A percentile compares a stretch with the other conserved stretches of the same genome.
Conservation (phyloP, 2,329 filamentous ascomycete species). For the Sporothrix dimorphospora region DNA sequence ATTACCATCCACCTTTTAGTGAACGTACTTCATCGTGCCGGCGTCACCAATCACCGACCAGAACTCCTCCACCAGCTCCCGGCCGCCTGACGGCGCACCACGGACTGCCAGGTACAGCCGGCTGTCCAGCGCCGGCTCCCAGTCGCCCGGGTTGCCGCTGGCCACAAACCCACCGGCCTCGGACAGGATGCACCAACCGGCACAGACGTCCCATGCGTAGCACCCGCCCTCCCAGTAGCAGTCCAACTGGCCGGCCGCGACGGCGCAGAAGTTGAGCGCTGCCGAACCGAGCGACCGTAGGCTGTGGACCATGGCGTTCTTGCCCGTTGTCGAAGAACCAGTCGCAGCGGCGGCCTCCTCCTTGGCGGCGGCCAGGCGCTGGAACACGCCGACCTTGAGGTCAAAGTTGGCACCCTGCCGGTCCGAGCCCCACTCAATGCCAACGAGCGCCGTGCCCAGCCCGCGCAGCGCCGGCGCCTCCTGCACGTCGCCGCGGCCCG, state of each 20-base stretch:
- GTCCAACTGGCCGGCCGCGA: slow-evolving; percentile 72
- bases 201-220: slow-evolving; percentile 85
- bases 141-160: slow-evolving; percentile 72
- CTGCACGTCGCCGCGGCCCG: slow-evolving; percentile 42
- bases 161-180: slow-evolving; percentile 76
- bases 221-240: slow-evolving; percentile 82
- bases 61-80: slow-evolving; percentile 65
- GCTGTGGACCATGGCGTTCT: slow-evolving; percentile 75
- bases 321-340: too few relatives aligned
- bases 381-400: slow-evolving; percentile 69
- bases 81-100: slow-evolving; percentile 62
- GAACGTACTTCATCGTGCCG: slow-evolving; percentile 48
- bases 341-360: slow-evolving; percentile 57
- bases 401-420: slow-evolving; percentile 71
- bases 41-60: slow-evolving; percentile 63
- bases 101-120: slow-evolving; percentile 66
- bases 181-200: slow-evolving; percentile 74
- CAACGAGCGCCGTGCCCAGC: slow-evolving; percentile 67
- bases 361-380: slow-evolving; percentile 55
- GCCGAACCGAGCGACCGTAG: slow-evolving; percentile 72
- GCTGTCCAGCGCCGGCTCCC: slow-evolving; percentile 63
- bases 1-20: slow-evolving; percentile 31
- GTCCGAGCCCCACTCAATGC: slow-evolving; percentile 73
- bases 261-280: slow-evolving; percentile 73
- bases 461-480: slow-evolving; percentile 60